phyloP scores from a whole-genome alignment of 345 rosid genomes.

The Populus tremula region DNA sequence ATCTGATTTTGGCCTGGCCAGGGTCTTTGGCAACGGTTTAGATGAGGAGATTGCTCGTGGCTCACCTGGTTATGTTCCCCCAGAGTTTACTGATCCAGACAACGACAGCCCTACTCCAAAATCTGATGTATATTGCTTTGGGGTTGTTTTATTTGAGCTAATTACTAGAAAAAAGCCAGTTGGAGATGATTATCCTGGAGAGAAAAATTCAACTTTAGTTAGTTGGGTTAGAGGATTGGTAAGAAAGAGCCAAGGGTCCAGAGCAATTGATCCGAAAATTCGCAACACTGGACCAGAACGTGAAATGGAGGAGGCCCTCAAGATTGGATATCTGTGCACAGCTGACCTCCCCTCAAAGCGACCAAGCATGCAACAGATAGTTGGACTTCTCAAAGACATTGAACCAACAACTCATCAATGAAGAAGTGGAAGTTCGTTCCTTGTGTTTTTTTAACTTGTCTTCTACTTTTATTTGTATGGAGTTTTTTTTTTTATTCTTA shows the following conservation, averaged over 20 bases:
- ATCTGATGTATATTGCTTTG: slow-evolving; percentile 89
- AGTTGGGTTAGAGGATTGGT: slow-evolving; percentile 76
- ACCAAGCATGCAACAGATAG: slow-evolving; percentile 94
- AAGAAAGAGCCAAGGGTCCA: slow-evolving; percentile 55
- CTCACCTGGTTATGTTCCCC: slow-evolving; percentile 79
- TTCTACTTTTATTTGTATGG: slow-evolving; percentile 5
- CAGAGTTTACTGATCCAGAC: slow-evolving; percentile 65
- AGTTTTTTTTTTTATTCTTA: slow-evolving; percentile 12
- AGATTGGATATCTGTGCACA: slow-evolving; percentile 89
- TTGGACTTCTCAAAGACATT: slow-evolving; percentile 91
- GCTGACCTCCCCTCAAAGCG: slow-evolving; percentile 83
- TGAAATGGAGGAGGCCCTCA: slow-evolving; percentile 80
- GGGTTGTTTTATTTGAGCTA: slow-evolving; percentile 78
- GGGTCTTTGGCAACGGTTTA: slow-evolving; percentile 69
- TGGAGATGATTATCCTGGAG: slow-evolving; percentile 70
- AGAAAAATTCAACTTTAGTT: slow-evolving; percentile 51
- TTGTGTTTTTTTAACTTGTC: slow-evolving; percentile 2
- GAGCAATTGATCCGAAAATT: slow-evolving; percentile 73
- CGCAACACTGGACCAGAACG: slow-evolving; percentile 54
- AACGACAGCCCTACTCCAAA: slow-evolving; percentile 62
- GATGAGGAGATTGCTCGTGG: slow-evolving; percentile 66
- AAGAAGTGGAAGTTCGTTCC: slow-evolving; percentile 16
- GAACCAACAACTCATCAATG: slow-evolving; percentile 52
- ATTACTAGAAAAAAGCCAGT: slow-evolving; percentile 72
- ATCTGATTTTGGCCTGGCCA: slow-evolving; percentile 85